A percentile compares a stretch with the other conserved stretches of the same genome.
Conservation (phyloP, 2,329 filamentous ascomycete species). For the Coniochaeta hoffmannii region DNA sequence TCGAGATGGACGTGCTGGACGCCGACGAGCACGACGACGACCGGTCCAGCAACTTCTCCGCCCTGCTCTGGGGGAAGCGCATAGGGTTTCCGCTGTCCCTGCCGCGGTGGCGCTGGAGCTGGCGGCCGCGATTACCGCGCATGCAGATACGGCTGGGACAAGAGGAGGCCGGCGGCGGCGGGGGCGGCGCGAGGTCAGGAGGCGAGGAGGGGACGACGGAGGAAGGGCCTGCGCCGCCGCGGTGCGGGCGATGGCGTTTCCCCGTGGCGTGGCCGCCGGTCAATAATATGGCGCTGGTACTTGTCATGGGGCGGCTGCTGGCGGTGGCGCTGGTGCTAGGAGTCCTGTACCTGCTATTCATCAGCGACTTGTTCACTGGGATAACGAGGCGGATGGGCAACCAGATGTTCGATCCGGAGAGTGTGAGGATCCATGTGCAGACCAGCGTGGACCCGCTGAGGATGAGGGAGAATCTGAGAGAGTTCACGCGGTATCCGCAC, state of each 20-base stretch:
- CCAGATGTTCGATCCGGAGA: conserved; percentile 76
- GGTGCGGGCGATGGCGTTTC: conserved; percentile 27
- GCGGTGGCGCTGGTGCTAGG: conserved; percentile 69
- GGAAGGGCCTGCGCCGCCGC: not conserved
- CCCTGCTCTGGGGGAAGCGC: conserved; percentile 46
- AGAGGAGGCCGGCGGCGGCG: conserved; percentile 4
- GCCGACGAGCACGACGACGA: conserved; percentile 33
- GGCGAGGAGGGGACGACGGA: conserved; percentile 19
- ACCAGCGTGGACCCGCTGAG: conserved; percentile 60
- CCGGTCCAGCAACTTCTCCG: conserved; percentile 19
- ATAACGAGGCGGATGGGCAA: conserved; percentile 55
- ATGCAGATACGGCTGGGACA: conserved; percentile 37
- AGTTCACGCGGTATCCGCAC: conserved; percentile 80
- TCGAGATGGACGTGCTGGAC: conserved; percentile 83
- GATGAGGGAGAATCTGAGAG: conserved; percentile 65
- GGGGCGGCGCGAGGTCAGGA: conserved; percentile 14
- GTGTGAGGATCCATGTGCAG: conserved; percentile 69
- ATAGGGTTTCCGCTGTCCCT: conserved; percentile 46
- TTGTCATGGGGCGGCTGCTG: conserved; percentile 63
- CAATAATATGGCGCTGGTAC: conserved; percentile 7
- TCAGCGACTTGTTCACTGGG: conserved; percentile 72
- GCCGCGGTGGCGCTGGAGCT: conserved; percentile 47
- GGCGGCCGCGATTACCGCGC: conserved; percentile 44
- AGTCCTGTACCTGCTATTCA: conserved; percentile 77
- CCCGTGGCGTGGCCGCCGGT: not conserved